A percentile compares a stretch with the other conserved stretches of the same genome.
Evolutionary conservation across 257 asterid genomes (phyloP).

Genomic region (Solanum virginianum): DNA sequence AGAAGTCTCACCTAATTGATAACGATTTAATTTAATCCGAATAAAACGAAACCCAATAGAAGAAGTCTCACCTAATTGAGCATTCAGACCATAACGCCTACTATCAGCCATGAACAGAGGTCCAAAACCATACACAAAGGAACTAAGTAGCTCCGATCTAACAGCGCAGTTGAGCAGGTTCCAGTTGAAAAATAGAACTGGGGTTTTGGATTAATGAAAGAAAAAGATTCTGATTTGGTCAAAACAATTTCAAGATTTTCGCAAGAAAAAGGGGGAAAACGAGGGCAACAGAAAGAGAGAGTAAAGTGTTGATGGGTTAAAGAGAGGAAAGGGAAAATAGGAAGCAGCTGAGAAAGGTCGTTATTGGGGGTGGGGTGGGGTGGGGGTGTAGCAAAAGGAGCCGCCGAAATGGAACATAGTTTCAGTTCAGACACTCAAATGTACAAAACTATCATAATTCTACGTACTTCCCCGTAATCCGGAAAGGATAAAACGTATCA

Average conservation of each 20-base stretch:
- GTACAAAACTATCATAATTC: neutral
- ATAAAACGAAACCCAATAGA: neutral
- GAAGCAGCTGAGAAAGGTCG: conserved; percentile 31
- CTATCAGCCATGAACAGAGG: conserved; percentile 20
- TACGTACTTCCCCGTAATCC: too few species aligned
- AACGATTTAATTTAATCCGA: neutral
- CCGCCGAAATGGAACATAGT: conserved; percentile 74
- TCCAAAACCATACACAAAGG: neutral
- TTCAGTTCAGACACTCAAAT: conserved; percentile 31
- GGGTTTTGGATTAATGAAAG: neutral
- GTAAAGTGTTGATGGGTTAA: neutral
- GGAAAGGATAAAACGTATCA: fast-evolving
- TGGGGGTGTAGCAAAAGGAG: conserved; percentile 5
- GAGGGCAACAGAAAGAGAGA: neutral
- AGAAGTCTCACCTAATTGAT: neutral
- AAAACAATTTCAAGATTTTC: neutral
- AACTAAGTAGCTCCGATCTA: neutral
- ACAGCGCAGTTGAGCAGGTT: neutral
- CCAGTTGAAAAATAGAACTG: neutral
- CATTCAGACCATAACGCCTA: conserved; percentile 15
- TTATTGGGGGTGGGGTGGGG: neutral
- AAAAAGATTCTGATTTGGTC: neutral
- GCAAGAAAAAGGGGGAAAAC: neutral
- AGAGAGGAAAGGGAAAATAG: neutral
- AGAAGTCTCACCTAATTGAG: conserved; percentile 17